Conservation (phyloP, 495 filamentous ascomycete genomes). For the Daldinia vernicosa region DNA sequence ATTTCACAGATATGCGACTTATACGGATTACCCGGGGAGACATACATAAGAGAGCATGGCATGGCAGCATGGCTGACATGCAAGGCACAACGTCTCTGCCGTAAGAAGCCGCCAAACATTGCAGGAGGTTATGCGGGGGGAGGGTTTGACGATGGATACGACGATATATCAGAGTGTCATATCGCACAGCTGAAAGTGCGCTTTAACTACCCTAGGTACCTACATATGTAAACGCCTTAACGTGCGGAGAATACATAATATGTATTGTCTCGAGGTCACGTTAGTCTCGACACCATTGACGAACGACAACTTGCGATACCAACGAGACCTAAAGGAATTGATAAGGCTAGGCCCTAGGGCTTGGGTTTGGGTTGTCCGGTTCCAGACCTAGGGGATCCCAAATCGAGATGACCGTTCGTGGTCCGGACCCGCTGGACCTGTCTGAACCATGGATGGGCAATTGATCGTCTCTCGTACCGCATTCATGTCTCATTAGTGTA, state of each 20-base stretch:
- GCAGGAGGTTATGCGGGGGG: slow-evolving; percentile 37
- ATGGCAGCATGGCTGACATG: slow-evolving; percentile 19
- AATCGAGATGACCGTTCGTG: slow-evolving; percentile 34
- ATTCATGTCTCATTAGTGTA: slow-evolving; percentile 2
- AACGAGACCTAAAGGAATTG: slow-evolving; percentile 15
- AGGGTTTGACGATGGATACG: slow-evolving; percentile 39
- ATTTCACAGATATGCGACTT: slow-evolving; percentile 1
- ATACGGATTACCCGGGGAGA: slow-evolving; percentile 4
- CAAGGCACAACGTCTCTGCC: slow-evolving; percentile 20
- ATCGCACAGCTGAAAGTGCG: slow-evolving; percentile 19
- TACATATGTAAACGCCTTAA: too few species aligned
- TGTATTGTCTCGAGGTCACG: slow-evolving; percentile 25
- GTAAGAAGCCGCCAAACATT: slow-evolving; percentile 27
- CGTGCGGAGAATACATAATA: slow-evolving; percentile 34
- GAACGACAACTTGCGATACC: slow-evolving; percentile 29
- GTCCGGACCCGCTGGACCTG: slow-evolving; percentile 32
- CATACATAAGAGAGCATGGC: slow-evolving; percentile 1
- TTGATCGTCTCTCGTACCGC: background rate
- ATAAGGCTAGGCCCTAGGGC: slow-evolving; percentile 20
- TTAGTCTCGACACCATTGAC: slow-evolving; percentile 20
- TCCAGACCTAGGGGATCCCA: slow-evolving; percentile 17
- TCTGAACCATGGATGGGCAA: slow-evolving; percentile 9
- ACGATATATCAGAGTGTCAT: slow-evolving; percentile 37
- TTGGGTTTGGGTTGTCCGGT: background rate
- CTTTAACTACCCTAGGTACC: background rate